Evolutionary conservation across 257 asterid species (phyloP).

Genomic region (Handroanthus guayacan): DNA sequence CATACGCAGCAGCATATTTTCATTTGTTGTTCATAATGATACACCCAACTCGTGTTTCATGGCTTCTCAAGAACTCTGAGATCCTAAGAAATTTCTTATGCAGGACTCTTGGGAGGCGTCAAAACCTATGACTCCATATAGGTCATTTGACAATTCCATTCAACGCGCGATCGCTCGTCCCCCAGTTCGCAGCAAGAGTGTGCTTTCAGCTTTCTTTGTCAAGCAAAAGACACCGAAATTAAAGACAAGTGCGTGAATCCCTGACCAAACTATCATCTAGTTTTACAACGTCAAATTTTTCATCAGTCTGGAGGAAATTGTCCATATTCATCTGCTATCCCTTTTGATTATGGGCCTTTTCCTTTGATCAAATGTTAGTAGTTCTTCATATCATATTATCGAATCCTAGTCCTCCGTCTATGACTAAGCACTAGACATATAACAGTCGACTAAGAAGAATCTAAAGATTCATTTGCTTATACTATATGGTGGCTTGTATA

Average conservation of each 20-base stretch:
- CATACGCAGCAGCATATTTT: not conserved
- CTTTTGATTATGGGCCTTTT: slow-evolving; percentile 23
- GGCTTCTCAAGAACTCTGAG: not conserved
- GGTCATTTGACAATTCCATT: slow-evolving; percentile 63
- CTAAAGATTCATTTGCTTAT: not conserved
- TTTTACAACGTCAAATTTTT: not conserved
- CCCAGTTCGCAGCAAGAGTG: slow-evolving; percentile 77
- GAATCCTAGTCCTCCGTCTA: slow-evolving; percentile 14
- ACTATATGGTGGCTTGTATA: not conserved
- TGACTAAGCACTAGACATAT: slow-evolving; percentile 32
- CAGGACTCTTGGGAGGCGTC: slow-evolving; percentile 69
- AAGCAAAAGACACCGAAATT: slow-evolving; percentile 77
- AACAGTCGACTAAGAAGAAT: slow-evolving; percentile 17
- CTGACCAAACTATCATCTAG: not conserved
- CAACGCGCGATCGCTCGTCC: slow-evolving; percentile 49
- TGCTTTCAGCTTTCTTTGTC: slow-evolving; percentile 81
- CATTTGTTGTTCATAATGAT: not conserved
- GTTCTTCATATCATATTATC: slow-evolving; percentile 2
- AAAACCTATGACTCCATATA: slow-evolving; percentile 65
- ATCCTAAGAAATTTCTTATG: slow-evolving; percentile 21
- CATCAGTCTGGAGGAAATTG: slow-evolving; percentile 35
- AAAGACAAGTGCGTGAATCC: slow-evolving; percentile 46
- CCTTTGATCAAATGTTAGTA: slow-evolving; percentile 9
- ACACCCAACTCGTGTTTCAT: not conserved
- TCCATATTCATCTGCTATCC: slow-evolving; percentile 32